These are phyloP conservation scores for Wickerhamomyces silvicola DNA, from an alignment of 805 yeast species.

Conservation along the genomic window DNA sequence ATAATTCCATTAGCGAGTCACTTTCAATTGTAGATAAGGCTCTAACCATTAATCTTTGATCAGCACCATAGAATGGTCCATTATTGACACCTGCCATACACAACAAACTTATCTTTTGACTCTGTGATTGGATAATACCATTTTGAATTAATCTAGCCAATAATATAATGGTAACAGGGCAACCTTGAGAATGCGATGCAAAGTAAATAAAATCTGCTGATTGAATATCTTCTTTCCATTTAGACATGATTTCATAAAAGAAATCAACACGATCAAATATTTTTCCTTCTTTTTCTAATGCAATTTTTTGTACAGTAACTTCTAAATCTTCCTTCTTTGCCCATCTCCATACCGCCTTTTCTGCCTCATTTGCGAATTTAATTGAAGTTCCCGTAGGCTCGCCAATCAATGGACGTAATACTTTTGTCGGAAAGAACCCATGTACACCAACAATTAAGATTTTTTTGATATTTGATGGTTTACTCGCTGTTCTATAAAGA, in stretches of 20 bases:
- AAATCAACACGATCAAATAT: slow-evolving; percentile 80
- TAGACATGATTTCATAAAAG: slow-evolving; percentile 63
- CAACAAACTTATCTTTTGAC: slow-evolving; percentile 53
- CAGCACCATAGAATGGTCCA: slow-evolving; percentile 91
- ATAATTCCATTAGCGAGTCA: slow-evolving; percentile 78
- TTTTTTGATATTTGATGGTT: slow-evolving; percentile 35
- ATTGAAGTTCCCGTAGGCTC: slow-evolving; percentile 95
- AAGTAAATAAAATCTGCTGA: slow-evolving; percentile 84
- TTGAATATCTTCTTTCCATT: slow-evolving; percentile 47
- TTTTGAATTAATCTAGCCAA: slow-evolving; percentile 66
- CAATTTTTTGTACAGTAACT: slow-evolving; percentile 76
- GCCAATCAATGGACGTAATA: slow-evolving; percentile 82
- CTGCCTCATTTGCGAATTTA: slow-evolving; percentile 88
- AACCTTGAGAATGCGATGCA: slow-evolving; percentile 95
- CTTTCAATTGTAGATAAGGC: slow-evolving; percentile 90
- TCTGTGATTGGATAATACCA: slow-evolving; percentile 33
- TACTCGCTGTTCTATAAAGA: slow-evolving; percentile 15
- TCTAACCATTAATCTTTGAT: slow-evolving; percentile 73
- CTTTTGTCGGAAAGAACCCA: slow-evolving; percentile 89
- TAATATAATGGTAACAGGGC: slow-evolving; percentile 80
- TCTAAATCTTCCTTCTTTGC: slow-evolving; percentile 34
- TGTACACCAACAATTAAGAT: slow-evolving; percentile 89
- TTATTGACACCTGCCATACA: slow-evolving; percentile 96
- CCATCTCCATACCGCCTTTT: slow-evolving; percentile 65
- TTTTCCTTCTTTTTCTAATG: slow-evolving; percentile 90